Evolutionary conservation across 164 flowering plant genomes (phyloP), one percentile per base, ranked within the genome.

Genomic region (Hamamelis virginiana): DNA sequence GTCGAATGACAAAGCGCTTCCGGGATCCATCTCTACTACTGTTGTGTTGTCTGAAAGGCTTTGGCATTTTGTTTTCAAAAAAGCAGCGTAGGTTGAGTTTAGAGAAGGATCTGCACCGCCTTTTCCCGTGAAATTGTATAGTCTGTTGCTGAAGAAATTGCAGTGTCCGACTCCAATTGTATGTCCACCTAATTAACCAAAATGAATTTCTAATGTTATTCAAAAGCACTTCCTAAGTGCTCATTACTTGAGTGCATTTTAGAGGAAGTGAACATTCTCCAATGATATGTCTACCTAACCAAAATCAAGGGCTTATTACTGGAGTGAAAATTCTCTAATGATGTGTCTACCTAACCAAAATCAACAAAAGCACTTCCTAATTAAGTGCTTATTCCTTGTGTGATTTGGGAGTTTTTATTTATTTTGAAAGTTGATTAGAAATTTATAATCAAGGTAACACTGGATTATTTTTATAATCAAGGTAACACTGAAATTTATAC

Each of bases 121-220:
- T 48, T 75, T 79, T 8, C 90, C 90, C 0, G 87, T 80, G 83
- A 89, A 89, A 68, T 87, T 89, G 80, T 79, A 87, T 1, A 87
- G 82, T 74, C 94, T 76, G 28, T 57, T 69, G 46, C 74, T 51
- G 68, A 87, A 76, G 51, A 69, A 26, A 18, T 14, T 59, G 78
- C 91, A 89, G 47, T 78, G 89, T 0, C 79, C 79, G 0, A 71
- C 64, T 46, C 90, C 91, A 38, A 87, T 77, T 0, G 90, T 83
- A 57, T 89, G 91, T 64, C 70, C 86, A n/a, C 84, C 86, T 83
- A 1, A 33, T 47, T 15, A 48, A 21, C 11, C 50, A 46, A 50
- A 48, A 19, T 67, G 4, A 19, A 19, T 16, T 21, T 25, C 76
- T 33, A 33, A 33, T 33, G 41, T 33, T 6, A n/a, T n/a, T n/a